phyloP scores from a whole-genome alignment of 2,329 filamentous ascomycete species.

The Phaeomoniella chlamydospora region DNA sequence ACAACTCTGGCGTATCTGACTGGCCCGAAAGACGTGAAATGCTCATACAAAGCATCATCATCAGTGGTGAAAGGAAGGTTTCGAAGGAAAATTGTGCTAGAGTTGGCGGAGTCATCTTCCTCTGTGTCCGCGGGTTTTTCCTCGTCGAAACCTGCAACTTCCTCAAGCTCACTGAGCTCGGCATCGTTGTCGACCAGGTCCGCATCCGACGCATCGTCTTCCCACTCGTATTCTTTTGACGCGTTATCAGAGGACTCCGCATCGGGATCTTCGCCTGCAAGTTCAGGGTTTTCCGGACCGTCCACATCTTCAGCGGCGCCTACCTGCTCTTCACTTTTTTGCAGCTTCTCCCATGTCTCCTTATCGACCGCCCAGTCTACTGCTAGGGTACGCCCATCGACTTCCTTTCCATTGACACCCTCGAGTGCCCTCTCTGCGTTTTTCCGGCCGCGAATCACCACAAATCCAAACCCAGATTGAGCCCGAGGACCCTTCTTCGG shows the following conservation, averaged over 20 bases:
- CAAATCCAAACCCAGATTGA: slow-evolving; percentile 81
- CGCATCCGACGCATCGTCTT: slow-evolving; percentile 20
- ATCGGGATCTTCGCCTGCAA: slow-evolving; percentile 39
- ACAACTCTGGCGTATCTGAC: slow-evolving; percentile 86
- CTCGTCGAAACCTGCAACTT: slow-evolving; percentile 25
- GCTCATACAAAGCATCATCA: slow-evolving; percentile 67
- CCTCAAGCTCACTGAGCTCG: slow-evolving; percentile 13
- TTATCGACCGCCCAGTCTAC: slow-evolving; percentile 98
- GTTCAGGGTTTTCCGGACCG: slow-evolving; percentile 36
- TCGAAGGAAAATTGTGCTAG: slow-evolving; percentile 75
- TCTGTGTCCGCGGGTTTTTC: too few species aligned
- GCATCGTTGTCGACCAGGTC: slow-evolving; percentile 27
- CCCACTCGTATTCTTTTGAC: slow-evolving; percentile 18
- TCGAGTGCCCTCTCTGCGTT: slow-evolving; percentile 84
- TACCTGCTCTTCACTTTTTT: slow-evolving; percentile 20
- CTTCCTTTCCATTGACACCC: slow-evolving; percentile 72
- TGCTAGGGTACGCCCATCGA: slow-evolving; percentile 77
- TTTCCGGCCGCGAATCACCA: slow-evolving; percentile 72
- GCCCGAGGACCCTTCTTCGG: slow-evolving; percentile 57
- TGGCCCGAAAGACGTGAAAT: slow-evolving; percentile 80
- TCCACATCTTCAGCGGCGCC: slow-evolving; percentile 16
- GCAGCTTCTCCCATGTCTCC: slow-evolving; percentile 60
- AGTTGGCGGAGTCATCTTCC: slow-evolving; percentile 23
- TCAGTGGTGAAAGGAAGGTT: slow-evolving; percentile 84
- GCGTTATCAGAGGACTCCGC: slow-evolving; percentile 17